These are phyloP conservation scores for Pyrenula massariospora DNA, from an alignment of 495 filamentous ascomycete species.

Conservation along the genomic window DNA sequence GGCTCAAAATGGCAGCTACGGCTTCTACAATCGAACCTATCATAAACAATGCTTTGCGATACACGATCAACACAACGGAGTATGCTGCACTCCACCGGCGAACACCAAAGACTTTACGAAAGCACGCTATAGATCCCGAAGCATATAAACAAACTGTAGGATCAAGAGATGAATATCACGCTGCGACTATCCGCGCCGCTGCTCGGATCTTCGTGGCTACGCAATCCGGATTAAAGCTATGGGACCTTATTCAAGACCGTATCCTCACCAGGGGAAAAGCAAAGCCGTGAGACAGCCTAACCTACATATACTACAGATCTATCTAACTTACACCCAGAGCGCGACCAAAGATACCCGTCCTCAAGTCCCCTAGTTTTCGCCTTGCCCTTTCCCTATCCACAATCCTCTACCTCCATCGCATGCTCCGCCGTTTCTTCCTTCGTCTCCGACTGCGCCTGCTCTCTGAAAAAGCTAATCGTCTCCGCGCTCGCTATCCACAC, in stretches of 20 bases:
- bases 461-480: slow-evolving; percentile 58
- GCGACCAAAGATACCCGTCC: slow-evolving; percentile 26
- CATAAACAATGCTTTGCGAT: slow-evolving; percentile 55
- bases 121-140: not conserved
- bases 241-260: slow-evolving; percentile 38
- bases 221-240: slow-evolving; percentile 56
- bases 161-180: slow-evolving; percentile 55
- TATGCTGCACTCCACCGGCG: slow-evolving; percentile 53
- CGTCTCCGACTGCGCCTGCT: slow-evolving; percentile 69
- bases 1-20: not conserved
- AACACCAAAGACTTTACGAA: not conserved
- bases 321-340: not conserved
- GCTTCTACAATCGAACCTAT: not conserved
- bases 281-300: slow-evolving; percentile 35
- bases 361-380: slow-evolving; percentile 60
- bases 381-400: slow-evolving; percentile 71
- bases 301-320: slow-evolving; percentile 10
- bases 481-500: slow-evolving; percentile 71
- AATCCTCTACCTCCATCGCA: slow-evolving; percentile 74
- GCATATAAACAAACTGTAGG: slow-evolving; percentile 10
- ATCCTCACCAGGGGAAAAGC: slow-evolving; percentile 20
- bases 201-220: slow-evolving; percentile 66
- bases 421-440: slow-evolving; percentile 82
- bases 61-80: slow-evolving; percentile 60
- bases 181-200: slow-evolving; percentile 63